Percentiles rank a stretch among this genome's conserved stretches.
Evolutionary conservation across 768 basidiomycete genomes (phyloP).

Genomic region (Termitomyces sp.): DNA sequence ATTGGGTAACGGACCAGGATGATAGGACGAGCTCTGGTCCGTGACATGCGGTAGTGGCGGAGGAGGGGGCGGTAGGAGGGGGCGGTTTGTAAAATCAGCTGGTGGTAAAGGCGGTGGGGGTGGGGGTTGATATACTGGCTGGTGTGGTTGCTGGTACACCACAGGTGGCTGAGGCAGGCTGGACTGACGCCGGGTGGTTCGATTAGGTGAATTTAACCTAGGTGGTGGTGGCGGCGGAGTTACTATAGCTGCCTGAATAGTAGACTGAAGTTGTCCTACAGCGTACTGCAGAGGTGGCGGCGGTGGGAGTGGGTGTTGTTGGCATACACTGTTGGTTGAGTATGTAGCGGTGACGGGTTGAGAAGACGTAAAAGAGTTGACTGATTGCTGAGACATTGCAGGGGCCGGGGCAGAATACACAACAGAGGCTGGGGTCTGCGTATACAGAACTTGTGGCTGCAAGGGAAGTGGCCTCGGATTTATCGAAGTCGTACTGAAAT

Average conservation of each 20-base stretch:
- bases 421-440: conserved; percentile 23
- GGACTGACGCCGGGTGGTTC: conserved; percentile 32
- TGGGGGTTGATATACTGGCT: conserved; percentile 22
- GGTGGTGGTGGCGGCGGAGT: conserved; percentile 26
- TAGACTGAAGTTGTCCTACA: conserved; percentile 12
- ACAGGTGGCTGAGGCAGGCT: conserved; percentile 47
- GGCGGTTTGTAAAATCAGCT: conserved; percentile 21
- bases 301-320: conserved; percentile 29
- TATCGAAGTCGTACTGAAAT: conserved; percentile 14
- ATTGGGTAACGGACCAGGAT: conserved; percentile 35
- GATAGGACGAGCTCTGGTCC: conserved; percentile 19
- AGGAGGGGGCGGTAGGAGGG: conserved; percentile 31
- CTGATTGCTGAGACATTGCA: conserved; percentile 16
- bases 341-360: conserved; percentile 19
- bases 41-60: conserved; percentile 12
- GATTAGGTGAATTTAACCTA: conserved; percentile 23
- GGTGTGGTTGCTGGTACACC: conserved; percentile 29
- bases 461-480: conserved; percentile 38
- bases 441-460: conserved; percentile 36
- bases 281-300: conserved; percentile 22
- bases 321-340: conserved; percentile 20
- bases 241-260: conserved; percentile 13
- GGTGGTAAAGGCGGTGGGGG: conserved; percentile 33
- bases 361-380: conserved; percentile 22
- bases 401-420: conserved; percentile 25